Conservation (phyloP, 345 rosid species). For the Salix purpurea region DNA sequence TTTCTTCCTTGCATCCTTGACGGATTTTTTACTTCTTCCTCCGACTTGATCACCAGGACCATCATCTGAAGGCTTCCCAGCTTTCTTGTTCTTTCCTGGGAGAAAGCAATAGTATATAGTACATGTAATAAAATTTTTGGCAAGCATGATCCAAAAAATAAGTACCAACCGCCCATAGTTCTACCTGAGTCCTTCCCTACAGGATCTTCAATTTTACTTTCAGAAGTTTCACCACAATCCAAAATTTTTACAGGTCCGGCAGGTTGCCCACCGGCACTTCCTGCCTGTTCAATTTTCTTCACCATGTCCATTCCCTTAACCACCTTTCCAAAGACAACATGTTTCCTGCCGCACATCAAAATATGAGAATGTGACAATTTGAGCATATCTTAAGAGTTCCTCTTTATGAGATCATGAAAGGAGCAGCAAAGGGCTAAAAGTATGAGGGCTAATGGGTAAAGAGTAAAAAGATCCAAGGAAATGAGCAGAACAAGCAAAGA, state of each 20-base stretch:
- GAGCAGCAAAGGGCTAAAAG: background rate
- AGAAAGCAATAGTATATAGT: slow-evolving; percentile 13
- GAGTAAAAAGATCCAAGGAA: background rate
- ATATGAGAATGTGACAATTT: slow-evolving; percentile 9
- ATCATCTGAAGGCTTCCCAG: slow-evolving; percentile 46
- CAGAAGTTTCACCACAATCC: slow-evolving; percentile 66
- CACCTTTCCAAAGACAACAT: slow-evolving; percentile 94
- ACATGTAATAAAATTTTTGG: background rate
- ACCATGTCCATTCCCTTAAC: slow-evolving; percentile 71
- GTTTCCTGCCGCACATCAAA: slow-evolving; percentile 56
- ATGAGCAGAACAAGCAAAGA: slow-evolving; percentile 16
- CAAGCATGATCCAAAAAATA: background rate
- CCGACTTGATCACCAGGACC: slow-evolving; percentile 44
- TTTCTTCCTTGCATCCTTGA: slow-evolving; percentile 51
- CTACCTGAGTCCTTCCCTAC: slow-evolving; percentile 56
- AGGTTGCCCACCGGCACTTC: slow-evolving; percentile 66
- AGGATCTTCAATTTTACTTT: slow-evolving; percentile 45
- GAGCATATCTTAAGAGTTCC: background rate
- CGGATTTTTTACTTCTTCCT: slow-evolving; percentile 45
- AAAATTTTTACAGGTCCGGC: slow-evolving; percentile 52
- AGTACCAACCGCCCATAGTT: background rate
- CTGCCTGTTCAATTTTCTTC: slow-evolving; percentile 72
- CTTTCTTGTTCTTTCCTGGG: slow-evolving; percentile 61
- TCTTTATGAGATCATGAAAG: background rate
- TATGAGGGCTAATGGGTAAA: background rate